These are phyloP conservation scores for Lentinula sp. DNA, from an alignment of 768 basidiomycete genomes.

Conservation along the genomic window DNA sequence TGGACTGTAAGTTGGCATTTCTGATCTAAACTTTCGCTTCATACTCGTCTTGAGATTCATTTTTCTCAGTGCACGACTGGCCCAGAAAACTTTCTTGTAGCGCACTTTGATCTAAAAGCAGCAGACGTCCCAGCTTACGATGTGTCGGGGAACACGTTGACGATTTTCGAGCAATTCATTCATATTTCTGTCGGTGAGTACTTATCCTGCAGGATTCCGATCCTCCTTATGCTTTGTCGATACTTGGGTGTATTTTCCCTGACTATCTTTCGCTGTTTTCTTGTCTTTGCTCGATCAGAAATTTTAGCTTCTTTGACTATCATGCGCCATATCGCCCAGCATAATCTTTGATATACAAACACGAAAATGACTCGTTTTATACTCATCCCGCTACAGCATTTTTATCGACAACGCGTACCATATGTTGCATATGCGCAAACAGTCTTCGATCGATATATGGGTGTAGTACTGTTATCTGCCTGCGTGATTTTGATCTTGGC, in stretches of 20 bases:
- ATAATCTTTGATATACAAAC: slow-evolving; percentile 24
- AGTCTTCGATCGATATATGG: too few relatives aligned
- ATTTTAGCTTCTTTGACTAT: slow-evolving; percentile 53
- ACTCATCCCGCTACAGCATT: neutral
- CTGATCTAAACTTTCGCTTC: slow-evolving; percentile 4
- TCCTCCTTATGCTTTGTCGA: neutral
- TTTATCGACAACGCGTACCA: neutral
- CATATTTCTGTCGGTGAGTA: slow-evolving; percentile 48
- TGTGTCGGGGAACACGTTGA: slow-evolving; percentile 58
- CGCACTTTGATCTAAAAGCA: slow-evolving; percentile 60
- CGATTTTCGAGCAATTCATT: slow-evolving; percentile 49
- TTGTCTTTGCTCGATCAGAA: slow-evolving; percentile 35
- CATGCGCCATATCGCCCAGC: slow-evolving; percentile 57
- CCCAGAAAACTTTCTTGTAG: slow-evolving; percentile 49
- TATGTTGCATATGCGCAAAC: neutral
- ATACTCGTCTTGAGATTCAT: slow-evolving; percentile 3
- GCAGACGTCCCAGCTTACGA: slow-evolving; percentile 48
- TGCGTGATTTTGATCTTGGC: too few relatives aligned
- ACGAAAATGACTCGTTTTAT: neutral
- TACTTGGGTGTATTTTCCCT: neutral
- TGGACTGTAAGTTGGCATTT: slow-evolving; percentile 58
- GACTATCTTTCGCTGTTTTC: slow-evolving; percentile 21
- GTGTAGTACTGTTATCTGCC: too few relatives aligned
- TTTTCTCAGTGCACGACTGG: slow-evolving; percentile 43
- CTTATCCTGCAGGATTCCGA: slow-evolving; percentile 22